These are phyloP conservation scores for Ustilago cynodontis DNA, from an alignment of 1,284 basidiomycete genomes.

Conservation along the genomic window DNA sequence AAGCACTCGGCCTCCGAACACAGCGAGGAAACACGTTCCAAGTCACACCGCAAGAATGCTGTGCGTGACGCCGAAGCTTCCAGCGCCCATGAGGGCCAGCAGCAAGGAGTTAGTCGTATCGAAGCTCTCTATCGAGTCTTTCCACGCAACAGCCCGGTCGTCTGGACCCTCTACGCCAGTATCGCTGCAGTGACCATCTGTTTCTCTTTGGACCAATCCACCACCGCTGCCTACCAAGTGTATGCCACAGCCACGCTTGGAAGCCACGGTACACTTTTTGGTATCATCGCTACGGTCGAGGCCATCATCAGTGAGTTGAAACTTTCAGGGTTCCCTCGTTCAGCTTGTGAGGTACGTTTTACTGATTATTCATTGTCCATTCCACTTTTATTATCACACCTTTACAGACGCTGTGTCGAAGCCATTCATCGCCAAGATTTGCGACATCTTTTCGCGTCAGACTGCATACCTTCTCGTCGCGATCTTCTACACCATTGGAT, in stretches of 20 bases:
- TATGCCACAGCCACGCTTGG: constrained; percentile 42
- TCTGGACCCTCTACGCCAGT: constrained; percentile 25
- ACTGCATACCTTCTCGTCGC: constrained; percentile 47
- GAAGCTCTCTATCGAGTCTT: constrained; percentile 40
- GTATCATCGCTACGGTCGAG: too few species aligned
- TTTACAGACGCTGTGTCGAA: constrained; percentile 57
- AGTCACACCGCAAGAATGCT: neutral
- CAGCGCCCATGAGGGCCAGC: constrained; percentile 23
- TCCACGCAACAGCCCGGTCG: constrained; percentile 12
- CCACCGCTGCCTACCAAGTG: constrained; percentile 36
- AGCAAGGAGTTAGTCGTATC: constrained; percentile 29
- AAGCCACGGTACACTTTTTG: constrained; percentile 33
- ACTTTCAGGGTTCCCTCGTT: too few species aligned
- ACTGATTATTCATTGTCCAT: too few species aligned
- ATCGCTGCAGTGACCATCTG: constrained; percentile 25
- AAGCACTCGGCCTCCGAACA: constrained; percentile 8
- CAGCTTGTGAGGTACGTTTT: too few species aligned
- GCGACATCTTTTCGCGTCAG: constrained; percentile 62
- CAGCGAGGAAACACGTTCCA: neutral
- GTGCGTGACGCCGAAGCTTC: constrained; percentile 27
- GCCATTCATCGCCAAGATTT: constrained; percentile 58
- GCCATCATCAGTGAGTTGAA: too few species aligned
- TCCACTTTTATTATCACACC: too few species aligned
- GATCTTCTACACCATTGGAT: constrained; percentile 59
- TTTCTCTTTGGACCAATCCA: constrained; percentile 26